A percentile compares a stretch with the other conserved stretches of the same genome.
Conservation (phyloP, 1,284 basidiomycete species). For the Singerocomus rubriflavus region DNA sequence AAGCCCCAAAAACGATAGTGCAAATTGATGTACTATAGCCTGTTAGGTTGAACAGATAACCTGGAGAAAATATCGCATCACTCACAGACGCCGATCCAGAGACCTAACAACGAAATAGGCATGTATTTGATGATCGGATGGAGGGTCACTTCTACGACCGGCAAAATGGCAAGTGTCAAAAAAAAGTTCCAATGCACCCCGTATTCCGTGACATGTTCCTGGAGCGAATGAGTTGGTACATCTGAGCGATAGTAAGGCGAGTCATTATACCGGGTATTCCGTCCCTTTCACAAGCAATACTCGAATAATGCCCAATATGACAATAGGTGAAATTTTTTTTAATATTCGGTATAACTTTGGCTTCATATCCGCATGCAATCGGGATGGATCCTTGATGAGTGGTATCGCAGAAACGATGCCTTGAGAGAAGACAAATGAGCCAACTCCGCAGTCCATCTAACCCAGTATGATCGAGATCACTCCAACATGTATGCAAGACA, state of each 20-base stretch:
- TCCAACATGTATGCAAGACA: not conserved
- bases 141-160: slow-evolving; percentile 69
- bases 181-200: slow-evolving; percentile 99
- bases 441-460: slow-evolving; percentile 97
- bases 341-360: slow-evolving; percentile 51
- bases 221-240: slow-evolving; percentile 4
- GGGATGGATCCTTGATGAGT: slow-evolving; percentile 56
- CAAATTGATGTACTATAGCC: slow-evolving; percentile 63
- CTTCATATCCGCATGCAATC: slow-evolving; percentile 47
- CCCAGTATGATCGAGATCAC: slow-evolving; percentile 4
- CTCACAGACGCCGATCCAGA: slow-evolving; percentile 64
- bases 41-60: not conserved
- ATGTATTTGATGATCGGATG: slow-evolving; percentile 59
- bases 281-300: slow-evolving; percentile 89
- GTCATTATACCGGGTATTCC: slow-evolving; percentile 83
- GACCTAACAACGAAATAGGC: slow-evolving; percentile 63
- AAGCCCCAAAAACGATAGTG: slow-evolving; percentile 55
- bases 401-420: slow-evolving; percentile 86
- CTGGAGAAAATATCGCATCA: slow-evolving; percentile 4
- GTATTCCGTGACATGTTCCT: slow-evolving; percentile 97
- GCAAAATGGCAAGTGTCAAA: slow-evolving; percentile 84
- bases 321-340: slow-evolving; percentile 65
- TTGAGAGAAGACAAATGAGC: slow-evolving; percentile 94
- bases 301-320: slow-evolving; percentile 74
- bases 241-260: not conserved